phyloP scores from a whole-genome alignment of 371 early-diverging fungal species.

The Mortierella sp. region DNA sequence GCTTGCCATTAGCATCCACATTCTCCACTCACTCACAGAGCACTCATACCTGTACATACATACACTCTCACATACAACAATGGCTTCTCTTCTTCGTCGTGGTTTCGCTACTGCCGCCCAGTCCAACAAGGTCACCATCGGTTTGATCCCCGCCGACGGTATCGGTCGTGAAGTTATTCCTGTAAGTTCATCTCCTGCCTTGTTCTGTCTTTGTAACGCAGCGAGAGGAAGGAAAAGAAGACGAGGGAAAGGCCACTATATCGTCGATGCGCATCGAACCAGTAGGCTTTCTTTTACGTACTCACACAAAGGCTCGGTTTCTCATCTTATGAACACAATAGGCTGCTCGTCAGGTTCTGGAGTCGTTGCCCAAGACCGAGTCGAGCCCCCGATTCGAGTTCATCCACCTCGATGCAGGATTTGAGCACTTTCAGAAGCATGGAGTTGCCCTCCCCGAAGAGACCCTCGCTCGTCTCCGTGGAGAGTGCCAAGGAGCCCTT shows the following conservation, averaged over 20 bases:
- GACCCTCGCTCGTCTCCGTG: conserved; percentile 83
- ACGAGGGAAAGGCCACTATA: too few relatives aligned
- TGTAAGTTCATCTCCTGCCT: conserved; percentile 49
- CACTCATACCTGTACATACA: neutral
- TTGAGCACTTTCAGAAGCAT: conserved; percentile 93
- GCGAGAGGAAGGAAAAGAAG: too few relatives aligned
- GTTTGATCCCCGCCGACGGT: conserved; percentile 95
- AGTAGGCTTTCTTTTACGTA: conserved; percentile 47
- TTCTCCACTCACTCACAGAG: neutral
- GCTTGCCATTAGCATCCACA: neutral
- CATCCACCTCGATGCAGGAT: conserved; percentile 92
- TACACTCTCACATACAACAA: neutral
- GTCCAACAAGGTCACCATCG: conserved; percentile 81
- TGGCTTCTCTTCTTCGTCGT: conserved; percentile 65
- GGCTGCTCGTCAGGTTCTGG: conserved; percentile 92
- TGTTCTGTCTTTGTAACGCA: neutral
- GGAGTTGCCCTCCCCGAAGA: conserved; percentile 91
- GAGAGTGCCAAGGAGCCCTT: conserved; percentile 92
- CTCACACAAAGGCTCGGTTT: neutral
- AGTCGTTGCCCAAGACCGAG: conserved; percentile 69
- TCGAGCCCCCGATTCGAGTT: conserved; percentile 79
- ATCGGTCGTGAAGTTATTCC: conserved; percentile 95
- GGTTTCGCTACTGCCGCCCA: conserved; percentile 62
- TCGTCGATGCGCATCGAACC: neutral
- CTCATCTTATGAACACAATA: conserved; percentile 41